Percentiles rank a stretch among this genome's conserved stretches.
phyloP scores from a whole-genome alignment of 2,329 filamentous ascomycete genomes.

The Fusarium keratoplasticum region DNA sequence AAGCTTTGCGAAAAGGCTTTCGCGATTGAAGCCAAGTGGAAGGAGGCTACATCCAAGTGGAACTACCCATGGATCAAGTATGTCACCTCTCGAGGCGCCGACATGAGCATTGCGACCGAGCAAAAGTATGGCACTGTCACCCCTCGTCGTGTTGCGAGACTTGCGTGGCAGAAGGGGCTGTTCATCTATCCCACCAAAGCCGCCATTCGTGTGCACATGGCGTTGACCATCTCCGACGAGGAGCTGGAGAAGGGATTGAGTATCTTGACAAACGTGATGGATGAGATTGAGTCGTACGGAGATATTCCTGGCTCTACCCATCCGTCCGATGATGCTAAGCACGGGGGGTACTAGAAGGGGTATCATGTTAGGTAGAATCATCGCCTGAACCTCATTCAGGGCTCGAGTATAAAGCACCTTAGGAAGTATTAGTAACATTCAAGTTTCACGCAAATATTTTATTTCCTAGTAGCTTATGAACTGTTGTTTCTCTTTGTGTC shows the following conservation, averaged over 20 bases:
- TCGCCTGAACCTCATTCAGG: no score
- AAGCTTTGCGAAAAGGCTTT: conserved; percentile 18
- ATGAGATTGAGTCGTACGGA: conserved; percentile 20
- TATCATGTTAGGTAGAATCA: no score
- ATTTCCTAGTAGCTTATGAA: no score
- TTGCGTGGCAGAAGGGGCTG: conserved; percentile 19
- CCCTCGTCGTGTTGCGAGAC: conserved; percentile 15
- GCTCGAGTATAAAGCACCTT: no score
- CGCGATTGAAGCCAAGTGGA: conserved; percentile 16
- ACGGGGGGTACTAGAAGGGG: not conserved
- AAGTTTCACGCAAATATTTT: no score
- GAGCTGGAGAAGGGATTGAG: conserved; percentile 23
- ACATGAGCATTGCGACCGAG: conserved; percentile 22
- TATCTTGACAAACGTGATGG: conserved; percentile 10
- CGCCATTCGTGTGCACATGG: conserved; percentile 15
- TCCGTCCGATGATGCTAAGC: not conserved
- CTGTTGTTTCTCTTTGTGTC: no score
- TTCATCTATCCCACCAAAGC: conserved; percentile 14
- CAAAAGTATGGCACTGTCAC: conserved; percentile 13
- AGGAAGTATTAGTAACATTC: no score
- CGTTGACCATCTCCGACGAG: conserved; percentile 28
- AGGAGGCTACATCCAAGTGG: conserved; percentile 17
- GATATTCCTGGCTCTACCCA: conserved; percentile 26
- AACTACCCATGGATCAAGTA: conserved; percentile 19
- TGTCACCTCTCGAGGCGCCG: conserved; percentile 18